phyloP scores from a whole-genome alignment of 2,329 filamentous ascomycete genomes.

The Gaeumannomyces tritici region DNA sequence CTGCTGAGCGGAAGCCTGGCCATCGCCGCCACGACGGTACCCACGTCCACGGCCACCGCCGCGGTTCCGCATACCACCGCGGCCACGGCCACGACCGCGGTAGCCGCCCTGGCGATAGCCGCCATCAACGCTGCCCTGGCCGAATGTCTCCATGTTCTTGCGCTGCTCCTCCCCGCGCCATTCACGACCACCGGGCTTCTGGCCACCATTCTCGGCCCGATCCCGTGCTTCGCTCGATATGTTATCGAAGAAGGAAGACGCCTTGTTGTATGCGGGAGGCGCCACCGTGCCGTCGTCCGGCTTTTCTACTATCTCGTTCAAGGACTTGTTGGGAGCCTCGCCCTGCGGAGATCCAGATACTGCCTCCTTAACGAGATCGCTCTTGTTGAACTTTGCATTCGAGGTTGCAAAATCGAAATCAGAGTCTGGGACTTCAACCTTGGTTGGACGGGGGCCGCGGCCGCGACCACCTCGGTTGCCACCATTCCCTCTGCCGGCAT shows the following conservation, averaged over 20 bases:
- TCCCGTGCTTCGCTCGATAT: constrained; percentile 93
- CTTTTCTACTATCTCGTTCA: background rate
- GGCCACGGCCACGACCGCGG: constrained; percentile 69
- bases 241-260: constrained; percentile 92
- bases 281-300: constrained; percentile 18
- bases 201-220: constrained; percentile 60
- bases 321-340: constrained; percentile 31
- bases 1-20: constrained; percentile 11
- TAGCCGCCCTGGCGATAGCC: constrained; percentile 54
- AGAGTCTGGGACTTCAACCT: constrained; percentile 79
- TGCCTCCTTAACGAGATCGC: constrained; percentile 80
- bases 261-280: constrained; percentile 69
- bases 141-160: constrained; percentile 96
- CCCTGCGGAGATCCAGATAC: constrained; percentile 65
- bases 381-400: constrained; percentile 84
- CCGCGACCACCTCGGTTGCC: constrained; percentile 30
- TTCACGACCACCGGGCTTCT: constrained; percentile 68
- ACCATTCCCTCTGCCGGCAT: constrained; percentile 37
- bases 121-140: constrained; percentile 87
- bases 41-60: constrained; percentile 22
- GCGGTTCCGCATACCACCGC: constrained; percentile 43
- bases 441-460: constrained; percentile 43
- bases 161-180: constrained; percentile 89
- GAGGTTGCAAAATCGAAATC: constrained; percentile 87
- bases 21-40: constrained; percentile 7